Base-by-base conservation (phyloP, 768 basidiomycete genomes). In the Pleurotus eryngii region DNA sequence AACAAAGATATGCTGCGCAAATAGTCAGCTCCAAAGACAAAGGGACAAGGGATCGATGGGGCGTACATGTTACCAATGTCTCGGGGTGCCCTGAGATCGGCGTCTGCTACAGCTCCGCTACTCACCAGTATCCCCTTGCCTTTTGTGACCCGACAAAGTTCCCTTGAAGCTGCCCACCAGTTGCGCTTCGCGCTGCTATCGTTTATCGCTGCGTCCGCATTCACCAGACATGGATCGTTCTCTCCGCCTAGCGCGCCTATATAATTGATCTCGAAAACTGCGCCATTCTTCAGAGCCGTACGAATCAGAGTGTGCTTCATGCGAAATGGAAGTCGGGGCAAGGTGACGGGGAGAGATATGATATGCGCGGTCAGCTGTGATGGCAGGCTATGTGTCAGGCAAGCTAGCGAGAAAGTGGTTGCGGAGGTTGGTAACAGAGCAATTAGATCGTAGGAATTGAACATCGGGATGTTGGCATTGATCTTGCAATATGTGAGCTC, bases 281-380 rank as follows among this genome's bases (percentile, higher is more conserved):
- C 87, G 7, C 92, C 92, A 60, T 91, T 90, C 62, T 86, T 87
- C 22, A 91, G 76, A 1, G 93, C 90, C 0, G 88, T 87, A 45
- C 90, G 83, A 30, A 94, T 81, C 47, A 92, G 76, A 0, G 92
- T 93, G 65, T 92, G 91, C 65, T 90, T 92, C 65, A 95, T 77
- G 61, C 88, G 80, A 67, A 88, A 95, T 1, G 90, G 85, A 1
- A 92, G 81, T 11, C 92, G 84, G 0, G 91, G 88, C 0, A 85
- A 77, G 0, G 89, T 88, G 15, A 94, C 77, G 5, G 92, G 92
- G 26, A 94, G 75, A 0, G 87, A 77, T 56, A 95, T 90, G 57
- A 95, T 82, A 65, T 93, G 91, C 0, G 90, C 83, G 3, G 92
- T 90, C 45, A 90, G 72, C 0, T 84, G 80, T 0, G 90, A 89